A percentile compares a stretch with the other conserved stretches of the same genome.
phyloP scores from a whole-genome alignment of 1,284 basidiomycete species.

The Ceratobasidium sp. region DNA sequence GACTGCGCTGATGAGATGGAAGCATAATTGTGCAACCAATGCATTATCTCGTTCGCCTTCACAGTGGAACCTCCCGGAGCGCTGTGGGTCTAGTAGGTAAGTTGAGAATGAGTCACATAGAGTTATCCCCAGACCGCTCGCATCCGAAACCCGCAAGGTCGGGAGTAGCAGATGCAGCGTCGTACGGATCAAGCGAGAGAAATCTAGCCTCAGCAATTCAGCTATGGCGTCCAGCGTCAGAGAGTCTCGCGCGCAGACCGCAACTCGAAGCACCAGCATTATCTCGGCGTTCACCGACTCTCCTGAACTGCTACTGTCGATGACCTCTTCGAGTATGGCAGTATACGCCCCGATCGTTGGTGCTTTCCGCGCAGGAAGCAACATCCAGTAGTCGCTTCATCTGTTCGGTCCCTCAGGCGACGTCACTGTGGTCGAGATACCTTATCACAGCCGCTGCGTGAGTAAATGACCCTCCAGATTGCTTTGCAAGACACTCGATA shows the following conservation, averaged over 20 bases:
- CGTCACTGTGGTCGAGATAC: not conserved
- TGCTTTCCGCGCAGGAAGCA: not conserved
- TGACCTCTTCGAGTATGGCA: not conserved
- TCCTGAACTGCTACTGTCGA: not conserved
- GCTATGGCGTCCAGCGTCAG: not conserved
- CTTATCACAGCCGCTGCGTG: conserved; percentile 20
- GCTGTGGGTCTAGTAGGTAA: not conserved
- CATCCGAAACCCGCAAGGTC: not conserved
- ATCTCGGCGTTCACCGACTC: not conserved
- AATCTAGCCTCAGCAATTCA: too few relatives aligned
- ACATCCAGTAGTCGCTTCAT: not conserved
- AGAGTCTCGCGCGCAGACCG: not conserved
- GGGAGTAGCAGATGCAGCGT: not conserved
- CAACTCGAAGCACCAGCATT: not conserved
- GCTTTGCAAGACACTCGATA: not conserved
- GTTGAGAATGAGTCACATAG: too few relatives aligned
- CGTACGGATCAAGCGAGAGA: not conserved
- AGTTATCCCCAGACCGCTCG: not conserved
- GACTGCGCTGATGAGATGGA: not conserved
- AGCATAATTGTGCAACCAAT: not conserved
- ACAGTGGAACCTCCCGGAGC: not conserved
- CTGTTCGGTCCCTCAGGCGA: too few relatives aligned
- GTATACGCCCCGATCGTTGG: conserved; percentile 1
- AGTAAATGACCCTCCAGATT: not conserved
- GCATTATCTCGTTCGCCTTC: not conserved